Evolutionary conservation across 768 basidiomycete species (phyloP).

Genomic region (Lentinula lateritia): DNA sequence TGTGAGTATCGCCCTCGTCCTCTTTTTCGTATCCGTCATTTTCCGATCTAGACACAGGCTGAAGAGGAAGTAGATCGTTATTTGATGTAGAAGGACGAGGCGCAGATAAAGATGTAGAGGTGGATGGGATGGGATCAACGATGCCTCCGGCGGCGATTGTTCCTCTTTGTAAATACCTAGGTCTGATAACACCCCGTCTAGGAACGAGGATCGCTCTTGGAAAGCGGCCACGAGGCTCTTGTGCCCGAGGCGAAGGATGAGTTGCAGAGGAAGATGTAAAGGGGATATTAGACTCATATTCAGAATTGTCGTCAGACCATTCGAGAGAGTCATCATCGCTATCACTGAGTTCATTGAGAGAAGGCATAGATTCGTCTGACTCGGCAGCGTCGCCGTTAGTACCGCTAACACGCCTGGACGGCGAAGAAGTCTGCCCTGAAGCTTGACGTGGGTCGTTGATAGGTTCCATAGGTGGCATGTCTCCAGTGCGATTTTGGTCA

Average conservation of each 20-base stretch:
- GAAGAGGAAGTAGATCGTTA: not conserved
- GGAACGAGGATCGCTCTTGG: not conserved
- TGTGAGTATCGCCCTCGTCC: not conserved
- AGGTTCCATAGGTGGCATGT: not conserved
- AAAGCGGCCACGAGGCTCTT: not conserved
- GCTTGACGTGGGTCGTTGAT: not conserved
- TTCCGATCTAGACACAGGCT: not conserved
- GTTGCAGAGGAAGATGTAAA: not conserved
- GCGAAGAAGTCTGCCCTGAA: not conserved
- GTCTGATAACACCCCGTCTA: not conserved
- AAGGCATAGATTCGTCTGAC: constrained; percentile 27
- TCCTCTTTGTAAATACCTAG: not conserved
- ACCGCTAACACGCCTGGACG: not conserved
- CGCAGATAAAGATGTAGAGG: not conserved
- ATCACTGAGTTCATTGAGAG: constrained; percentile 30
- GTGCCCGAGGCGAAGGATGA: not conserved
- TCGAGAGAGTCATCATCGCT: constrained; percentile 15
- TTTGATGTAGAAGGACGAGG: too few relatives aligned
- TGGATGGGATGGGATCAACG: not conserved
- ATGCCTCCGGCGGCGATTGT: not conserved
- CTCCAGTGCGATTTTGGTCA: not conserved
- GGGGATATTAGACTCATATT: not conserved
- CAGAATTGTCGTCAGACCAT: not conserved
- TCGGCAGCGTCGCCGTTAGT: constrained; percentile 12
- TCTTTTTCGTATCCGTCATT: not conserved